Evolutionary conservation across 1,139 yeast genomes (phyloP).

Genomic region (Hyphopichia buzzinii): DNA sequence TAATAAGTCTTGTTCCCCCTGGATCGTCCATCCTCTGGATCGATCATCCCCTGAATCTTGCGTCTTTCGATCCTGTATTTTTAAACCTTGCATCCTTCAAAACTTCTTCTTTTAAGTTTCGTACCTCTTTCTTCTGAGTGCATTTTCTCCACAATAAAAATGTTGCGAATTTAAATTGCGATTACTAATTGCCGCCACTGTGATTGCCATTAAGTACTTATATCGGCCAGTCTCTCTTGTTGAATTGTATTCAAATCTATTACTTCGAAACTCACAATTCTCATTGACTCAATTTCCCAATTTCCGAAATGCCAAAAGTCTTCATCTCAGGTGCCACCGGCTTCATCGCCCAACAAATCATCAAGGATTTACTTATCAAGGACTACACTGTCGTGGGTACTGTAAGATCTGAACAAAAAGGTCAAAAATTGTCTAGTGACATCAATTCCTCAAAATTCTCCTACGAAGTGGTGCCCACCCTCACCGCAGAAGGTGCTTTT

Average conservation of each 20-base stretch:
- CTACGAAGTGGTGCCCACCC: conserved; percentile 18
- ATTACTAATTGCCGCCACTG: background rate
- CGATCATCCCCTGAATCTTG: too few relatives aligned
- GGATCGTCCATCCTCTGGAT: too few relatives aligned
- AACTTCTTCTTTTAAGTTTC: too few relatives aligned
- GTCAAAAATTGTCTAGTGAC: conserved; percentile 15
- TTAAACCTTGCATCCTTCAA: too few relatives aligned
- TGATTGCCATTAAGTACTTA: background rate
- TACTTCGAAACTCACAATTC: background rate
- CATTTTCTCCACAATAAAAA: too few relatives aligned
- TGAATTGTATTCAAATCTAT: too few relatives aligned
- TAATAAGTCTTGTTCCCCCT: too few relatives aligned
- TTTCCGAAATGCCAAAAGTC: conserved; percentile 11
- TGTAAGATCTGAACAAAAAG: conserved; percentile 22
- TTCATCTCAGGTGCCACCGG: conserved; percentile 21
- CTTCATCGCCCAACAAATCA: conserved; percentile 20
- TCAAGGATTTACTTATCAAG: conserved; percentile 12
- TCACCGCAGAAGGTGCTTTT: conserved; percentile 15
- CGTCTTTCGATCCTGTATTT: too few relatives aligned
- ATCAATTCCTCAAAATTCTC: conserved; percentile 12
- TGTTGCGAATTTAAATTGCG: background rate
- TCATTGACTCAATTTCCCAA: background rate
- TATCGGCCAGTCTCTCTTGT: background rate
- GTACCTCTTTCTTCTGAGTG: too few relatives aligned
- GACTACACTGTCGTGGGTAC: conserved; percentile 24